These are phyloP conservation scores for Moesziomyces antarcticus DNA, from an alignment of 1,284 basidiomycete species.

Conservation along the genomic window DNA sequence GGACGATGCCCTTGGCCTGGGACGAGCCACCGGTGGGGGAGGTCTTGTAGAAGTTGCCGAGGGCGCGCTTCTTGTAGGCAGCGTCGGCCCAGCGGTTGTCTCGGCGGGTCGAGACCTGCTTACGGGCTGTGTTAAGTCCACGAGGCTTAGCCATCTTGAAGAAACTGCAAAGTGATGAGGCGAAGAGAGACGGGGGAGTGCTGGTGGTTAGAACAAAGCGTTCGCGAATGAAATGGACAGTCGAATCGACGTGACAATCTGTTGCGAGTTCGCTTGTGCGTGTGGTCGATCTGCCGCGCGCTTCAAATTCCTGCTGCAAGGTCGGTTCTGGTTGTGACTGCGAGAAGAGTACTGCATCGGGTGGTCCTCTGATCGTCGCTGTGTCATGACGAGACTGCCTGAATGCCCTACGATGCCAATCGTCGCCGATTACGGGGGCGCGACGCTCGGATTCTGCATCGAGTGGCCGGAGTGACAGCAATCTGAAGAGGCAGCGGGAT, in stretches of 20 bases:
- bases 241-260: too few relatives aligned
- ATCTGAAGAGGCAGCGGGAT: too few relatives aligned
- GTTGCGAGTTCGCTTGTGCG: conserved; percentile 5
- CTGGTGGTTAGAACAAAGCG: conserved; percentile 14
- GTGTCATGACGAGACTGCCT: too few relatives aligned
- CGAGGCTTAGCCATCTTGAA: conserved; percentile 78
- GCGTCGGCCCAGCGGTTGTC: conserved; percentile 99
- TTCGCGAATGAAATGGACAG: too few relatives aligned
- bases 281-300: conserved; percentile 2
- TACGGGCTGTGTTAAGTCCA: conserved; percentile 98
- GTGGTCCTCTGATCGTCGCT: too few relatives aligned
- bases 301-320: not conserved
- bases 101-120: conserved; percentile 92
- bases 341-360: too few relatives aligned
- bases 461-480: too few relatives aligned
- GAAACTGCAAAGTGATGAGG: conserved; percentile 21
- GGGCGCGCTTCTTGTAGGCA: conserved; percentile 98
- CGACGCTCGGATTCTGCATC: too few relatives aligned
- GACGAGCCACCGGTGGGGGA: conserved; percentile 99
- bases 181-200: conserved; percentile 1
- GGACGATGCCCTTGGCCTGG: conserved; percentile 99
- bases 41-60: conserved; percentile 99
- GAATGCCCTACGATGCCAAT: too few relatives aligned
- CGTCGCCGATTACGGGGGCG: too few relatives aligned
- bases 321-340: too few relatives aligned